Evolutionary conservation across 495 filamentous ascomycete species (phyloP).

Genomic region (Xylaria telfairii): DNA sequence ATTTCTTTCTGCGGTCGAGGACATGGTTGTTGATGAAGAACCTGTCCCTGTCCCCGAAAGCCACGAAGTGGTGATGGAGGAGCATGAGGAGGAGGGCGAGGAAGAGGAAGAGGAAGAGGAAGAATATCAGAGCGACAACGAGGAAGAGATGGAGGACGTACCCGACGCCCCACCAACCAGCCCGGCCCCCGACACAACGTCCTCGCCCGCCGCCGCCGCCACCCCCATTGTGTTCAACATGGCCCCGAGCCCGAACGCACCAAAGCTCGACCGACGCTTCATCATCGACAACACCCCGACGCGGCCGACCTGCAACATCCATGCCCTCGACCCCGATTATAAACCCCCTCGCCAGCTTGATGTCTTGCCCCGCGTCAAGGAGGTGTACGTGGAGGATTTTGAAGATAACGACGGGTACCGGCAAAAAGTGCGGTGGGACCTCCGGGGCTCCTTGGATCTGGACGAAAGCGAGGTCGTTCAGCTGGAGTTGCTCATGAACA

Average conservation of each 20-base stretch:
- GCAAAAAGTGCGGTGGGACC: not conserved
- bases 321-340: not conserved
- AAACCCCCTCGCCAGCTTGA: not conserved
- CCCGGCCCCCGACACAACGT: not conserved
- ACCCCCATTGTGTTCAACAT: not conserved
- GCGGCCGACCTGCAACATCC: not conserved
- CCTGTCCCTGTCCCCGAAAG: not conserved
- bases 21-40: not conserved
- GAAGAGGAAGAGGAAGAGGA: not conserved
- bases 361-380: not conserved
- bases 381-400: not conserved
- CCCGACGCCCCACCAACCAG: not conserved
- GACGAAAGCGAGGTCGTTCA: not conserved
- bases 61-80: not conserved
- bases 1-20: not conserved
- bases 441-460: not conserved
- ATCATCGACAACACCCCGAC: not conserved
- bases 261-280: constrained; percentile 9
- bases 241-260: not conserved
- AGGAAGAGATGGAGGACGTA: constrained; percentile 3
- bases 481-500: not conserved
- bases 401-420: constrained; percentile 2
- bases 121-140: no score
- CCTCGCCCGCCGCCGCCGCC: not conserved
- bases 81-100: not conserved